Evolutionary conservation across 2,329 filamentous ascomycete species (phyloP).

Genomic region (Aspergillus aculeatinus): DNA sequence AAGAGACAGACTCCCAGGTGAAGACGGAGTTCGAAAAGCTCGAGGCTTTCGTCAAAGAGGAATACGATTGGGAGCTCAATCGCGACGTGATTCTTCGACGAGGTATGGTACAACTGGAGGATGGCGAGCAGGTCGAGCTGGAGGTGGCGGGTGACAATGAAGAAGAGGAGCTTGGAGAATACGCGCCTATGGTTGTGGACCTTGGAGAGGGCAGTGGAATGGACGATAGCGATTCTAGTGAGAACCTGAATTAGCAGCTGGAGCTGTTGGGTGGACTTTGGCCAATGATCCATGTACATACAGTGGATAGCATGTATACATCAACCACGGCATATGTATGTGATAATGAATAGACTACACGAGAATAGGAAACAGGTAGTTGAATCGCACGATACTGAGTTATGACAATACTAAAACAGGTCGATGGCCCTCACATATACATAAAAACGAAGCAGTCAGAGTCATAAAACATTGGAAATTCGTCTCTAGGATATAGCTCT

Average conservation of each 20-base stretch:
- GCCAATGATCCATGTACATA: too few species aligned
- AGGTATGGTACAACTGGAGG: slow-evolving; percentile 61
- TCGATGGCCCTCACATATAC: too few species aligned
- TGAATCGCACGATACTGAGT: too few species aligned
- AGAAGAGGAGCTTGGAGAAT: slow-evolving; percentile 64
- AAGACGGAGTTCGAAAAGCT: slow-evolving; percentile 56
- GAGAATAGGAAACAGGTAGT: too few species aligned
- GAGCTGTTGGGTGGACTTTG: neutral
- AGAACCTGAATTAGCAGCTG: neutral
- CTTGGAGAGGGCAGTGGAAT: slow-evolving; percentile 24
- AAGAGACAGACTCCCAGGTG: slow-evolving; percentile 39
- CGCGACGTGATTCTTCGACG: slow-evolving; percentile 54
- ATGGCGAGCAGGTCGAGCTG: slow-evolving; percentile 63
- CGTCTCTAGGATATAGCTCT: neutral
- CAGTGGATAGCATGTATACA: too few species aligned
- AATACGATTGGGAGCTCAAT: slow-evolving; percentile 59
- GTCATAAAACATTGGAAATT: neutral
- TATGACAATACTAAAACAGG: too few species aligned
- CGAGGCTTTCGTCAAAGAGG: slow-evolving; percentile 53
- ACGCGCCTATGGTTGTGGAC: slow-evolving; percentile 62
- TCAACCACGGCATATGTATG: too few species aligned
- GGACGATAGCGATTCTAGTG: neutral
- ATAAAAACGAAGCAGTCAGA: too few species aligned
- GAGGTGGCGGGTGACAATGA: slow-evolving; percentile 60
- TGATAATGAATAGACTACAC: too few species aligned